These are phyloP conservation scores for Candida odintsovae DNA, from an alignment of 805 yeast species.

Conservation along the genomic window DNA sequence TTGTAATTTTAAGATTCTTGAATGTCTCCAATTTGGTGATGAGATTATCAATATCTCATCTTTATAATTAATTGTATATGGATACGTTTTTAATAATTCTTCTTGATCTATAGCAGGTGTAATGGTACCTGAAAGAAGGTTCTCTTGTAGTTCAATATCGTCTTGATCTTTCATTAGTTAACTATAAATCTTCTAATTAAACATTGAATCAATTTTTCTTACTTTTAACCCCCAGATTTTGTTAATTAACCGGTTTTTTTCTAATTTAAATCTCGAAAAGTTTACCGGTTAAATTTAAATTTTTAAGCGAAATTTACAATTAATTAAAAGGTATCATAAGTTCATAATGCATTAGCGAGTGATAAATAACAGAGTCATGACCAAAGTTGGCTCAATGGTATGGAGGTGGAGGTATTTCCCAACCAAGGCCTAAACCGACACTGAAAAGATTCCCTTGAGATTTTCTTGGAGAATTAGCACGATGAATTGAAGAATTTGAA, in stretches of 20 bases:
- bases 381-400: background rate
- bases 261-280: background rate
- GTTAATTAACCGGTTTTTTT: background rate
- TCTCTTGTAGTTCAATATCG: slow-evolving; percentile 5
- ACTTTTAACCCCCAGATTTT: too few relatives aligned
- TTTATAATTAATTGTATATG: slow-evolving; percentile 1
- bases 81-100: background rate
- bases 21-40: slow-evolving; percentile 20
- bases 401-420: slow-evolving; percentile 13
- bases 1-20: slow-evolving; percentile 39
- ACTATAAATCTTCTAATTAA: too few relatives aligned
- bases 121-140: background rate
- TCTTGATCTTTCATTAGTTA: background rate
- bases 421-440: slow-evolving; percentile 18
- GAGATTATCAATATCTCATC: slow-evolving; percentile 3
- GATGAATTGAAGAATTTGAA: slow-evolving; percentile 10
- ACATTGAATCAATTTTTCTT: too few relatives aligned
- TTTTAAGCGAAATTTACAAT: background rate
- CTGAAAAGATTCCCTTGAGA: slow-evolving; percentile 19
- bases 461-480: slow-evolving; percentile 20
- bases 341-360: background rate
- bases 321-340: background rate
- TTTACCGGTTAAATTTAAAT: background rate
- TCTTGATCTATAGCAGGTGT: background rate
- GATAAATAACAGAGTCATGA: background rate